These are phyloP conservation scores for Nemania abortiva DNA, from an alignment of 2,329 filamentous ascomycete species.

Conservation along the genomic window DNA sequence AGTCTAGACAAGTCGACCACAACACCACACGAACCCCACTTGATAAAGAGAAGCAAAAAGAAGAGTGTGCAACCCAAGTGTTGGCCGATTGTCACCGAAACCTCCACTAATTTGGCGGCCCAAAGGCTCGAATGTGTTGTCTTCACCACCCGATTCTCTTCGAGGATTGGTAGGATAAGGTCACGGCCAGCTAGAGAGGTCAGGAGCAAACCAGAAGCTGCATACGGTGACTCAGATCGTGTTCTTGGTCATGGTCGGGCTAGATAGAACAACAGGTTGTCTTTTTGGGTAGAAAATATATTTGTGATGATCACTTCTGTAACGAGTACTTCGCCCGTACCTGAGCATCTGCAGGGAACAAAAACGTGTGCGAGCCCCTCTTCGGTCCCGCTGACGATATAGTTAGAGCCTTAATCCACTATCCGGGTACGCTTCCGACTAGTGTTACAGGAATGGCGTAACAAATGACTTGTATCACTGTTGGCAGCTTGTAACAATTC, in stretches of 20 bases:
- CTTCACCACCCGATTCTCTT: not conserved
- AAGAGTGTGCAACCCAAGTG: not conserved
- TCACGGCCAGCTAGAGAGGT: too few species aligned
- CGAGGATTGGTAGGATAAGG: too few species aligned
- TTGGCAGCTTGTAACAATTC: too few species aligned
- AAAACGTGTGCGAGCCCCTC: too few species aligned
- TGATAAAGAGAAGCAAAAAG: not conserved
- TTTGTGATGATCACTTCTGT: not conserved
- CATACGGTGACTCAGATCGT: not conserved
- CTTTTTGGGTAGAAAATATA: not conserved
- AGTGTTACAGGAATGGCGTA: not conserved
- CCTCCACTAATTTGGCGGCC: not conserved
- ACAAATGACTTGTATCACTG: too few species aligned
- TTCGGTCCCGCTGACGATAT: not conserved
- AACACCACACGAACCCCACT: not conserved
- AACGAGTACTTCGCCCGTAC: not conserved
- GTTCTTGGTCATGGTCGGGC: not conserved
- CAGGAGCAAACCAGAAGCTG: not conserved
- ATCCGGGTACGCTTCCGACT: not conserved
- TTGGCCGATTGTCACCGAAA: too few species aligned
- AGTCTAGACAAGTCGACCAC: not conserved
- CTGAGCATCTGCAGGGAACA: too few species aligned
- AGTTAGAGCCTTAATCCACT: not conserved
- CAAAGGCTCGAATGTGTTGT: not conserved
- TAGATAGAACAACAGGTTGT: not conserved